Conservation (phyloP, 345 rosid species). For the Syzygium grande region DNA sequence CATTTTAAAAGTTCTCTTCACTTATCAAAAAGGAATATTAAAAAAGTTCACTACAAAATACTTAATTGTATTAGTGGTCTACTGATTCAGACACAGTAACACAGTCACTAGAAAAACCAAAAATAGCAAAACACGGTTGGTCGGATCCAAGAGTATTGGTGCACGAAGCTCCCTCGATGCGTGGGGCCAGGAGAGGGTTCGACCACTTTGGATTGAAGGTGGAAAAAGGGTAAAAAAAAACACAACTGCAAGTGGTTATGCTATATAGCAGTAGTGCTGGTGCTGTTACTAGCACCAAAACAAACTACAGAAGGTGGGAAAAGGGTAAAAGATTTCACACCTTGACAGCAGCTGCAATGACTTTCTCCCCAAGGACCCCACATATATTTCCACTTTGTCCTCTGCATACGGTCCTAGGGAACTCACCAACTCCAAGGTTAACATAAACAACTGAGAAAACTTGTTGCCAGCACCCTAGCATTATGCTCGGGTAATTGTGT, state of each 20-base stretch:
- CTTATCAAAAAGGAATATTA: neutral
- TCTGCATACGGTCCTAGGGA: conserved; percentile 36
- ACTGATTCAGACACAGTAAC: neutral
- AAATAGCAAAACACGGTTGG: neutral
- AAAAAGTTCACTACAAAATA: neutral
- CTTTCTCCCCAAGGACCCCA: conserved; percentile 63
- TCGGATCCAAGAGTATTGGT: neutral
- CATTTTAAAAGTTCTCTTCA: neutral
- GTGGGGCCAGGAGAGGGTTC: neutral
- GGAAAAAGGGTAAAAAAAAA: neutral
- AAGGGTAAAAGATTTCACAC: conserved; percentile 16
- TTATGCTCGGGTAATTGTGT: conserved; percentile 70
- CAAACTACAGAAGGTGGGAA: neutral
- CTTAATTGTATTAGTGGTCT: neutral
- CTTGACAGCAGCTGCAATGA: conserved; percentile 68
- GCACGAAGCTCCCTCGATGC: neutral
- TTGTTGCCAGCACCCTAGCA: conserved; percentile 54
- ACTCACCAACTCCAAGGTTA: conserved; percentile 40
- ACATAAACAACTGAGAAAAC: conserved; percentile 44
- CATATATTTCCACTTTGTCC: conserved; percentile 36
- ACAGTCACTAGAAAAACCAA: neutral
- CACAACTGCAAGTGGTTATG: neutral
- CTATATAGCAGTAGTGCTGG: neutral
- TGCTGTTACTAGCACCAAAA: neutral
- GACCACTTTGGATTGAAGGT: neutral